phyloP scores from a whole-genome alignment of 2,329 filamentous ascomycete genomes.

The Colletotrichum zoysiae region DNA sequence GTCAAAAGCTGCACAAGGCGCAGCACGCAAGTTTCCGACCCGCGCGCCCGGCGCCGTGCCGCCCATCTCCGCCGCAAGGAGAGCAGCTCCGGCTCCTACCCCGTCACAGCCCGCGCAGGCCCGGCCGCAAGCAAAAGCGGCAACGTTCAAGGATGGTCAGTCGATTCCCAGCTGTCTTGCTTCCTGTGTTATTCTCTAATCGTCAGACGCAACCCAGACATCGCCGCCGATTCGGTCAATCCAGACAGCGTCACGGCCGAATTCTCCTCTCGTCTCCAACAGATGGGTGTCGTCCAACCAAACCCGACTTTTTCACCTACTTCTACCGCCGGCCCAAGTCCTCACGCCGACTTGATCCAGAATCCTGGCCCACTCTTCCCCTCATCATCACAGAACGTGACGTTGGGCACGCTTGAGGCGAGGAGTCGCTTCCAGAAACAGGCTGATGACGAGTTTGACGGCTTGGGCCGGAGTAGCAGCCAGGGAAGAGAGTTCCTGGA shows the following conservation, averaged over 20 bases:
- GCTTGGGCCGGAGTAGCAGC: slow-evolving; percentile 50
- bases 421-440: slow-evolving; percentile 58
- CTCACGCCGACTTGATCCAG: slow-evolving; percentile 25
- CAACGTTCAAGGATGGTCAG: slow-evolving; percentile 51
- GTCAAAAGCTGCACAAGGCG: slow-evolving; percentile 59
- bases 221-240: slow-evolving; percentile 55
- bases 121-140: slow-evolving; percentile 36
- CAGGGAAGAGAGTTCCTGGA: slow-evolving; percentile 61
- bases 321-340: slow-evolving; percentile 55
- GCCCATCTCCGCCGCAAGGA: slow-evolving; percentile 35
- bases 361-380: slow-evolving; percentile 48
- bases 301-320: slow-evolving; percentile 67
- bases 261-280: slow-evolving; percentile 64
- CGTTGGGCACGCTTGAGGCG: slow-evolving; percentile 63
- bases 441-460: slow-evolving; percentile 60
- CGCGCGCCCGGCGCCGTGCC: slow-evolving; percentile 50
- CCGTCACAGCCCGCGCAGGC: slow-evolving; percentile 38
- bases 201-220: slow-evolving; percentile 48
- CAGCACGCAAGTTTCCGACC: slow-evolving; percentile 60
- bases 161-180: slow-evolving; percentile 2
- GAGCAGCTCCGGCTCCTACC: slow-evolving; percentile 42
- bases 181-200: background rate
- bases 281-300: slow-evolving; percentile 68
- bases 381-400: slow-evolving; percentile 55
- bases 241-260: slow-evolving; percentile 57